These are phyloP conservation scores for Metschnikowia henanensis DNA, from an alignment of 805 yeast species.

Conservation along the genomic window DNA sequence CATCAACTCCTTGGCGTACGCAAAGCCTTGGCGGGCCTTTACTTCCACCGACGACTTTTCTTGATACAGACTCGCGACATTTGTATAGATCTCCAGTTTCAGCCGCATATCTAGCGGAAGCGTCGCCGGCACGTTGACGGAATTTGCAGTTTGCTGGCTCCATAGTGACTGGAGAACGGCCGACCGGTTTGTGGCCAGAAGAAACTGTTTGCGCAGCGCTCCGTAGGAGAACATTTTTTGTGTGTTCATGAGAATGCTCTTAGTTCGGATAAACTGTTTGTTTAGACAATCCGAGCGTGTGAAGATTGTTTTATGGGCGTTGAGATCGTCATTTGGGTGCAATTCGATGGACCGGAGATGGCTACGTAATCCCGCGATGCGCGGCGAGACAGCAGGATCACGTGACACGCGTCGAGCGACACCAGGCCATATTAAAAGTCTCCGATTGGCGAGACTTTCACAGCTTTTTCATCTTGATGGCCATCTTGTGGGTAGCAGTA, in stretches of 20 bases:
- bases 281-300: no score
- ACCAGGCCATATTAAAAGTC: no score
- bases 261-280: no score
- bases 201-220: constrained; percentile 8
- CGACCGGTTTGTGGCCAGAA: constrained; percentile 4
- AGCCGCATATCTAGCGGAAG: constrained; percentile 31
- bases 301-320: no score
- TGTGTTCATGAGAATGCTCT: no score
- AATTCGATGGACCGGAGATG: not conserved
- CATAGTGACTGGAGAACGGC: constrained; percentile 13
- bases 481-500: no score
- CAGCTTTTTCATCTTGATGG: no score
- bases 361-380: no score
- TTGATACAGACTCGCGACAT: constrained; percentile 23
- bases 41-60: constrained; percentile 18
- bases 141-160: constrained; percentile 2
- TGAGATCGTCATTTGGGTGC: no score
- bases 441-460: no score
- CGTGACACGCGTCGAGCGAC: not conserved
- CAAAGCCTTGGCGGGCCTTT: constrained; percentile 38
- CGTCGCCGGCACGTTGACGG: constrained; percentile 23
- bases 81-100: constrained; percentile 26
- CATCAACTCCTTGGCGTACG: constrained; percentile 46
- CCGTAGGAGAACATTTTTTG: constrained; percentile 5
- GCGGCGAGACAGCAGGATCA: not conserved